Percentiles rank a stretch among this genome's conserved stretches.
phyloP scores from a whole-genome alignment of 176 grass and related monocot species.

The Phragmites australis region DNA sequence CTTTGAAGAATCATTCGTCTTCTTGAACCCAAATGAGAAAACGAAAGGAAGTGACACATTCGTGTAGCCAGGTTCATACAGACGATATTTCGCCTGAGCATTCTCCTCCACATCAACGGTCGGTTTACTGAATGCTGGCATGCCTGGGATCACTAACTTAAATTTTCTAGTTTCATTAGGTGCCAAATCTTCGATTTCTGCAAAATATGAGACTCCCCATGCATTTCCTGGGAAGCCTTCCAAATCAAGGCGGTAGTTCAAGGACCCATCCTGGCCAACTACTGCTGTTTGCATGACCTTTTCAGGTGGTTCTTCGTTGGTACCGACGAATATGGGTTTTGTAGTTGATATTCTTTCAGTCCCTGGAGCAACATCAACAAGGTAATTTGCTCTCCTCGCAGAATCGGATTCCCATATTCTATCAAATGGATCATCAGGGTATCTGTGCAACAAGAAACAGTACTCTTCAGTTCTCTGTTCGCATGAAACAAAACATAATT shows the following conservation, averaged over 20 bases:
- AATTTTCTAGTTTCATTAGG: constrained; percentile 80
- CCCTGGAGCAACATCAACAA: constrained; percentile 87
- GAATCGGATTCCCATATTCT: constrained; percentile 95
- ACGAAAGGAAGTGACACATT: constrained; percentile 83
- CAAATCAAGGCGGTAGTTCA: constrained; percentile 78
- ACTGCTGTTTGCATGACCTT: constrained; percentile 99
- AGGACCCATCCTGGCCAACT: constrained; percentile 77
- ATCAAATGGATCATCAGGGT: constrained; percentile 93
- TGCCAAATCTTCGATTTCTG: constrained; percentile 83
- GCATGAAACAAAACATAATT: too few relatives aligned
- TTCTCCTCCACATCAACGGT: constrained; percentile 86
- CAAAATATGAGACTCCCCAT: constrained; percentile 84
- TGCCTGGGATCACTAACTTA: constrained; percentile 73
- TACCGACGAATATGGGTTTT: constrained; percentile 59
- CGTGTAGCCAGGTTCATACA: constrained; percentile 77
- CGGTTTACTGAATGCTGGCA: constrained; percentile 65
- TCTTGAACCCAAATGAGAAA: constrained; percentile 65
- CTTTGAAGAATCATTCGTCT: constrained; percentile 83
- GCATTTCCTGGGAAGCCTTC: constrained; percentile 90
- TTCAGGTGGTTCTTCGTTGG: constrained; percentile 58
- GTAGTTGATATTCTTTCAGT: constrained; percentile 72
- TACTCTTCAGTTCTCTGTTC: neutral
- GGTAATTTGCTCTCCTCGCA: constrained; percentile 67
- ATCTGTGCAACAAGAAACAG: constrained; percentile 51
- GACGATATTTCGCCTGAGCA: constrained; percentile 73